These are phyloP conservation scores for Wickerhamomyces chaumierensis DNA, from an alignment of 805 yeast species.

Conservation along the genomic window DNA sequence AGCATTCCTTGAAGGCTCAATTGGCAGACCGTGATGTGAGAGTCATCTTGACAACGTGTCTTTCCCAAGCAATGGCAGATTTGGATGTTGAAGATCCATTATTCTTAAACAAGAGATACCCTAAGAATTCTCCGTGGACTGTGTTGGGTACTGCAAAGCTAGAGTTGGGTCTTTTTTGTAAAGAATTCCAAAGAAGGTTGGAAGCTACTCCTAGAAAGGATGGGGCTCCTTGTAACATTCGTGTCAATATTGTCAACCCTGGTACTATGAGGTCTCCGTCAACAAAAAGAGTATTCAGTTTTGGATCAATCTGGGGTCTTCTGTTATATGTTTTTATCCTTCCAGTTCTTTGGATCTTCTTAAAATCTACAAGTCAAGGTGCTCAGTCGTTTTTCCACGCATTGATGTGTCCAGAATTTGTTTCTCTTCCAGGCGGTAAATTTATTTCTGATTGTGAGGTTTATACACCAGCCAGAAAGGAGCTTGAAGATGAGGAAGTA, in stretches of 20 bases:
- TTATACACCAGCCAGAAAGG: constrained; percentile 45
- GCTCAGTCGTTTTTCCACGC: constrained; percentile 69
- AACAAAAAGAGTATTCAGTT: constrained; percentile 63
- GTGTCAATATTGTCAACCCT: constrained; percentile 74
- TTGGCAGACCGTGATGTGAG: constrained; percentile 94
- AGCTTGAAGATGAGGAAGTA: constrained; percentile 48
- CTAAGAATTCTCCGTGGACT: constrained; percentile 53
- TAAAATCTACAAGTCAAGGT: constrained; percentile 70
- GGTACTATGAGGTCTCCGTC: constrained; percentile 87
- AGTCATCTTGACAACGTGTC: constrained; percentile 66
- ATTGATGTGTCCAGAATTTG: constrained; percentile 59
- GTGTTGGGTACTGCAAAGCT: constrained; percentile 78
- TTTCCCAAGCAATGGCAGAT: constrained; percentile 63
- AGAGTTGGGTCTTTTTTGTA: constrained; percentile 61
- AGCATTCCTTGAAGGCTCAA: constrained; percentile 80
- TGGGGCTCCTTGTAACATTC: constrained; percentile 56
- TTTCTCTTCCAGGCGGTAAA: constrained; percentile 50
- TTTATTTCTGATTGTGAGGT: constrained; percentile 64
- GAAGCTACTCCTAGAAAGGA: constrained; percentile 54
- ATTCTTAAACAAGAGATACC: constrained; percentile 51
- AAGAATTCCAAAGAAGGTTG: constrained; percentile 63
- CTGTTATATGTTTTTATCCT: constrained; percentile 54
- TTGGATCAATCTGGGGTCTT: constrained; percentile 61
- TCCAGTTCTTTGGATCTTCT: constrained; percentile 76
- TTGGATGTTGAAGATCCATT: constrained; percentile 53